Conservation (phyloP, 1,139 yeast species). For the Debaryomyces coudertii region DNA sequence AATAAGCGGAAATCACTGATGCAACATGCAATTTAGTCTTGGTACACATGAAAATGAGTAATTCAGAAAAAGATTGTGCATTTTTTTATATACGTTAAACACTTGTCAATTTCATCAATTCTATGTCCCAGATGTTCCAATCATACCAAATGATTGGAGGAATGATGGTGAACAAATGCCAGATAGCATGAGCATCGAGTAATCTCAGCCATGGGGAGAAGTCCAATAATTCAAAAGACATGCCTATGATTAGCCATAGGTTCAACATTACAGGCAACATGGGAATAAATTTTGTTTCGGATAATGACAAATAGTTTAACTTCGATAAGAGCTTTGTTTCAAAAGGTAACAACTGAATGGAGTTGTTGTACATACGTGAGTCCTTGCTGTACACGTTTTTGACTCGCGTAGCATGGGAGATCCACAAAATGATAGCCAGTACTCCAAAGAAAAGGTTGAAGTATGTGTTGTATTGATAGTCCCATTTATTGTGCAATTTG, state of each 20-base stretch:
- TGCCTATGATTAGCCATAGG: conserved; percentile 36
- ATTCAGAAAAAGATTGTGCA: neutral
- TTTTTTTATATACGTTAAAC: conserved; percentile 14
- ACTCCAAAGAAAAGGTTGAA: conserved; percentile 41
- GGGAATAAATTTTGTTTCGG: conserved; percentile 36
- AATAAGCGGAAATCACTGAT: neutral
- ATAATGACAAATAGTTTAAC: conserved; percentile 31
- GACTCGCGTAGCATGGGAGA: conserved; percentile 32
- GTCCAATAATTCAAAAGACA: conserved; percentile 43
- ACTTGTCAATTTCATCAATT: conserved; percentile 29
- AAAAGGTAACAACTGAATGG: conserved; percentile 43
- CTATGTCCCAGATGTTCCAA: conserved; percentile 56
- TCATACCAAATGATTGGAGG: conserved; percentile 51
- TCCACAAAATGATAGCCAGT: conserved; percentile 38
- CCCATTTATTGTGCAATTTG: conserved; percentile 39
- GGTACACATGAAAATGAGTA: neutral
- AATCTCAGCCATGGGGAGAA: conserved; percentile 38
- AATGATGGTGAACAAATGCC: conserved; percentile 49
- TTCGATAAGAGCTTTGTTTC: conserved; percentile 43
- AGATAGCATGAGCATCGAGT: conserved; percentile 47
- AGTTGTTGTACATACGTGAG: conserved; percentile 34
- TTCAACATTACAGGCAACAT: conserved; percentile 41
- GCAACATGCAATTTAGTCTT: neutral
- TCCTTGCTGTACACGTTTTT: conserved; percentile 24
- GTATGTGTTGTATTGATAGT: conserved; percentile 42